Percentiles rank a stretch among this genome's conserved stretches.
Evolutionary conservation across 805 yeast genomes (phyloP).

Genomic region (Ogataea henricii): DNA sequence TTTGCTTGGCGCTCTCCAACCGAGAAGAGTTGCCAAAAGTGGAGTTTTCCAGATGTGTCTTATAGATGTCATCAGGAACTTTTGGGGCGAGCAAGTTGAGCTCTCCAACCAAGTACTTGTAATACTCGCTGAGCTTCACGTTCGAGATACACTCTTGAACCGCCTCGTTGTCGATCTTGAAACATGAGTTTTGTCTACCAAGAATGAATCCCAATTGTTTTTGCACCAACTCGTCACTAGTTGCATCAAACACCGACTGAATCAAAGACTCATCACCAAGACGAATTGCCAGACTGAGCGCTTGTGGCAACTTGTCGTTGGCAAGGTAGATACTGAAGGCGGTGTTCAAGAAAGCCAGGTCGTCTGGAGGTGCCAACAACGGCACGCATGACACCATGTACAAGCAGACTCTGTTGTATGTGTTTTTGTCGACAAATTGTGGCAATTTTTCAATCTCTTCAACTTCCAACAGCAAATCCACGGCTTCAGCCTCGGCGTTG

Average conservation of each 20-base stretch:
- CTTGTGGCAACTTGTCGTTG: conserved; percentile 82
- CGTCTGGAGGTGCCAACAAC: conserved; percentile 92
- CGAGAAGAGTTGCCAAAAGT: conserved; percentile 54
- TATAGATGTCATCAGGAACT: conserved; percentile 93
- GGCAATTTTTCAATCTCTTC: conserved; percentile 84
- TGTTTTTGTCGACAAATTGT: conserved; percentile 79
- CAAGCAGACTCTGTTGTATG: conserved; percentile 85
- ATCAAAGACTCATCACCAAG: conserved; percentile 81
- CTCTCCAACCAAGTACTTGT: conserved; percentile 78
- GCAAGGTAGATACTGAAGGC: conserved; percentile 84
- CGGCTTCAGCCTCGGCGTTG: conserved; percentile 98
- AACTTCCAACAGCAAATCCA: conserved; percentile 86
- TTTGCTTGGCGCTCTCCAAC: conserved; percentile 91
- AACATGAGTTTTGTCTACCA: conserved; percentile 83
- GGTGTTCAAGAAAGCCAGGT: conserved; percentile 77
- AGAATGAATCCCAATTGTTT: conserved; percentile 90
- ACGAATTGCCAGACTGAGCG: conserved; percentile 84
- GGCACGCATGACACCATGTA: conserved; percentile 98
- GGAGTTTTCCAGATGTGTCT: conserved; percentile 80
- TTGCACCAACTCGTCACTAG: conserved; percentile 71
- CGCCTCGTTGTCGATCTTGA: conserved; percentile 65
- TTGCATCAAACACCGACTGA: conserved; percentile 77
- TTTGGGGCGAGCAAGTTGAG: conserved; percentile 86
- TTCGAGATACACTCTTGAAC: conserved; percentile 88
- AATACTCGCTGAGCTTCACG: conserved; percentile 75